Percentiles rank a stretch among this genome's conserved stretches.
Evolutionary conservation across 2,329 filamentous ascomycete species (phyloP).

Genomic region (Neurospora crassa): DNA sequence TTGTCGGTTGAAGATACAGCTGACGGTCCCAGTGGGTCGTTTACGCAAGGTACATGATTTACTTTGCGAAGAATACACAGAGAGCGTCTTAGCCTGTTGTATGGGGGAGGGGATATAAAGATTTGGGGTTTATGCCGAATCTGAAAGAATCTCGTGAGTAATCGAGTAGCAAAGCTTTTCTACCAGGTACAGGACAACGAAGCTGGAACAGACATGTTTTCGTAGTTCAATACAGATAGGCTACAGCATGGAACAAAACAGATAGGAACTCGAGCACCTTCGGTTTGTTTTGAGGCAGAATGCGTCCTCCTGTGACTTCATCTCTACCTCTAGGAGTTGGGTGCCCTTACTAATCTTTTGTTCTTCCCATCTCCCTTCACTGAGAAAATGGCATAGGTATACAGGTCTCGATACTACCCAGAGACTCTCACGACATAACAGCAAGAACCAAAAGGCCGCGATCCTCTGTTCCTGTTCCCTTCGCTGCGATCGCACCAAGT

Average conservation of each 20-base stretch:
- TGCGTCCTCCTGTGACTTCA: background rate
- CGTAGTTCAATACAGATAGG: background rate
- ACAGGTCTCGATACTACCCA: too few species aligned
- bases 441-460: too few species aligned
- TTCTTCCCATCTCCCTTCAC: too few species aligned
- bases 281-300: background rate
- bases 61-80: background rate
- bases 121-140: accelerated
- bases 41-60: background rate
- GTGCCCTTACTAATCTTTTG: too few species aligned
- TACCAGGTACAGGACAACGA: background rate
- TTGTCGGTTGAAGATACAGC: background rate
- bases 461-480: too few species aligned
- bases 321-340: too few species aligned
- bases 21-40: background rate
- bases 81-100: background rate
- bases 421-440: too few species aligned
- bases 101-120: background rate
- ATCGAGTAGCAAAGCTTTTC: background rate
- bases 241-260: background rate
- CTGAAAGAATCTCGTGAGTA: background rate
- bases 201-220: background rate
- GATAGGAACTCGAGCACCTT: background rate
- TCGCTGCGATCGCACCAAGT: too few species aligned
- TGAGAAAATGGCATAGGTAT: too few species aligned